Conservation (phyloP, 345 rosid species). For the Hibiscus trionum region DNA sequence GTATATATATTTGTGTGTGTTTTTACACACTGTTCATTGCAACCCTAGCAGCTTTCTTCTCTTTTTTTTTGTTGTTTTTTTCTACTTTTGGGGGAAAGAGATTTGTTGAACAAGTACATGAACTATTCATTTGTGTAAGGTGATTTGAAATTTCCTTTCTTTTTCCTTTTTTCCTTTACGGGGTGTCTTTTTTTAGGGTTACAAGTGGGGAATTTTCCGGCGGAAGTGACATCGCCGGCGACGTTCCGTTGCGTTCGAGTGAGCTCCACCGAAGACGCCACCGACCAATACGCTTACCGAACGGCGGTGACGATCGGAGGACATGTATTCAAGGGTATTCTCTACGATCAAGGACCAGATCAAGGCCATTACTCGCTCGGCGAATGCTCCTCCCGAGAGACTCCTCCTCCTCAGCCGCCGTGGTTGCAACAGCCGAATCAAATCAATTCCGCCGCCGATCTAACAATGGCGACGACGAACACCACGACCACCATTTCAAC, state of each 20-base stretch:
- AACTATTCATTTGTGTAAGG: not conserved
- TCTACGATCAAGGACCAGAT: slow-evolving; percentile 51
- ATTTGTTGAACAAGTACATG: not conserved
- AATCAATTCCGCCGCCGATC: slow-evolving; percentile 12
- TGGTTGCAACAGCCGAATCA: slow-evolving; percentile 4
- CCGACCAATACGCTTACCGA: slow-evolving; percentile 38
- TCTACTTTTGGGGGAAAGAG: not conserved
- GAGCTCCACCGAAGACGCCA: slow-evolving; percentile 32
- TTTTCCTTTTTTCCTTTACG: not conserved
- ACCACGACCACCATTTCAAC: slow-evolving; percentile 7
- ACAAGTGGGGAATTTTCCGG: slow-evolving; percentile 47
- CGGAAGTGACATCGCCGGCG: slow-evolving; percentile 37
- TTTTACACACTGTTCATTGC: not conserved
- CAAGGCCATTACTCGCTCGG: slow-evolving; percentile 11
- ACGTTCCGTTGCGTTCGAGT: slow-evolving; percentile 46
- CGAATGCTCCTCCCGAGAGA: slow-evolving; percentile 22
- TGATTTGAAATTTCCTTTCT: not conserved
- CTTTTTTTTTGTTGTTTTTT: not conserved
- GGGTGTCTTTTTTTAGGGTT: slow-evolving; percentile 32
- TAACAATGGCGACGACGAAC: slow-evolving; percentile 22
- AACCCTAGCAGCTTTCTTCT: not conserved
- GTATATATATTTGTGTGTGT: too few relatives aligned
- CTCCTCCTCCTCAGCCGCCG: not conserved
- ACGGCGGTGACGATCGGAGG: slow-evolving; percentile 49
- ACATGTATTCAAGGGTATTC: slow-evolving; percentile 57